Evolutionary conservation across 1,284 basidiomycete species (phyloP).

Genomic region (Microbotryum lychnidis-dioicae): DNA sequence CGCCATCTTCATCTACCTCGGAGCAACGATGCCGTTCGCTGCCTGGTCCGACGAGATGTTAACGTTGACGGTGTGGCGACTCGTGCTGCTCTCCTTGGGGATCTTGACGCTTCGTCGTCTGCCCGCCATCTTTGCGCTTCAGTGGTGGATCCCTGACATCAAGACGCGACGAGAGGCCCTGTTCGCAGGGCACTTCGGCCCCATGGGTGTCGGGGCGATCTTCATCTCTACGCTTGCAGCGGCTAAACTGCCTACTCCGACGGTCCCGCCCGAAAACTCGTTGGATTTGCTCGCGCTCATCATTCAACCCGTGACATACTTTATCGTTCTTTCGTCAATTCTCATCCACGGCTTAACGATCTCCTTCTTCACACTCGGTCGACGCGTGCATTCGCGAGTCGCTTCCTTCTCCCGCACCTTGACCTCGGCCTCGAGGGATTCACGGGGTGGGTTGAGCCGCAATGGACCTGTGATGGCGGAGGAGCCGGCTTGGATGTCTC

Average conservation of each 20-base stretch:
- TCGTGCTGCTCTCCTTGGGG: constrained; percentile 69
- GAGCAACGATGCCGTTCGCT: constrained; percentile 87
- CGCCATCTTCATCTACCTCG: constrained; percentile 70
- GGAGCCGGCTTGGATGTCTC: constrained; percentile 65
- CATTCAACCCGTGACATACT: constrained; percentile 82
- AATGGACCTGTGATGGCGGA: not conserved
- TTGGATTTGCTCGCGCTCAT: constrained; percentile 58
- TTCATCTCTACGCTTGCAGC: constrained; percentile 63
- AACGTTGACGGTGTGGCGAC: constrained; percentile 68
- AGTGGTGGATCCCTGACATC: constrained; percentile 84
- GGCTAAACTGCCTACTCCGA: constrained; percentile 55
- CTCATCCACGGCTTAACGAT: constrained; percentile 71
- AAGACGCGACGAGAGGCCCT: constrained; percentile 75
- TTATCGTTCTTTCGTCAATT: constrained; percentile 83
- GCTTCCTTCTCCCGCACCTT: constrained; percentile 72
- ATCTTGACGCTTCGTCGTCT: constrained; percentile 70
- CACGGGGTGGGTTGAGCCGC: constrained; percentile 10
- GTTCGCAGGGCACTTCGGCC: constrained; percentile 60
- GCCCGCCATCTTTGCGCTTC: constrained; percentile 71
- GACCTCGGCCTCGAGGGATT: constrained; percentile 44
- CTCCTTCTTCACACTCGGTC: constrained; percentile 80
- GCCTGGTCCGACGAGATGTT: constrained; percentile 60
- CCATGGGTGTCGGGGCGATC: constrained; percentile 50
- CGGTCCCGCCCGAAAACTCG: constrained; percentile 52
- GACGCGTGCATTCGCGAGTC: constrained; percentile 78